Evolutionary conservation across 2,329 filamentous ascomycete genomes (phyloP), one percentile per base, ranked within the genome.

Genomic region (Sarocladiaceae sp.): DNA sequence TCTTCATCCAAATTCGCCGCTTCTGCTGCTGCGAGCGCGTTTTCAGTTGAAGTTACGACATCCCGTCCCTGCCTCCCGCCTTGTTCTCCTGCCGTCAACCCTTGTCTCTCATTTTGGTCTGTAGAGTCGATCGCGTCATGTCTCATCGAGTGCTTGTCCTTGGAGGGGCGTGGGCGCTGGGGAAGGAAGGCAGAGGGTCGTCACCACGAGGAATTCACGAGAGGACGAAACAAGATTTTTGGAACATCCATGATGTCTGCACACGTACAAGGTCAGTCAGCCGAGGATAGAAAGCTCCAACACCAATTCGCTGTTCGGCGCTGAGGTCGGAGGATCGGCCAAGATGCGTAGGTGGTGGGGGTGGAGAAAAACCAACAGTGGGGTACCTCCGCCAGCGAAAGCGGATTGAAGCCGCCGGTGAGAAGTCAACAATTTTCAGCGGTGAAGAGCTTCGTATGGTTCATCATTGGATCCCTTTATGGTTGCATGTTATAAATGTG

Each of bases 241-340:
- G 37, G 19, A 12, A 3, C 6, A 41, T 27, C 23, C 37, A 41
- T 41, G 37, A 27, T 15, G 19, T 29, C 23, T 23, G 10, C 24
- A n/a, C n/a, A n/a, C 26, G 26, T 29, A 29, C 7, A 29, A 29
- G 26, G 13, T n/a, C 26, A 9, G 23, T n/a, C 37, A 41, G 37
- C 37, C 37, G 37, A 24, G 23, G 19, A 27, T 41, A 41, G n/a
- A n/a, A n/a, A n/a, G n/a, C n/a, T n/a, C n/a, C n/a, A n/a, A n/a
- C n/a, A n/a, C n/a, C n/a, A n/a, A n/a, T n/a, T 29, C 20, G 18
- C 18, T 3, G 34, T n/a, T 41, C n/a, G 21, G 37, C 19, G 13
- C 23, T 41, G 18, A 18, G 37, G 24, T 41, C 37, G 37, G 37
- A 41, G 37, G 21, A 41, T 41, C 23, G 37, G 23, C 23, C 19